These are phyloP conservation scores for Holtermannia corniformis DNA, from an alignment of 768 basidiomycete species.

Conservation along the genomic window DNA sequence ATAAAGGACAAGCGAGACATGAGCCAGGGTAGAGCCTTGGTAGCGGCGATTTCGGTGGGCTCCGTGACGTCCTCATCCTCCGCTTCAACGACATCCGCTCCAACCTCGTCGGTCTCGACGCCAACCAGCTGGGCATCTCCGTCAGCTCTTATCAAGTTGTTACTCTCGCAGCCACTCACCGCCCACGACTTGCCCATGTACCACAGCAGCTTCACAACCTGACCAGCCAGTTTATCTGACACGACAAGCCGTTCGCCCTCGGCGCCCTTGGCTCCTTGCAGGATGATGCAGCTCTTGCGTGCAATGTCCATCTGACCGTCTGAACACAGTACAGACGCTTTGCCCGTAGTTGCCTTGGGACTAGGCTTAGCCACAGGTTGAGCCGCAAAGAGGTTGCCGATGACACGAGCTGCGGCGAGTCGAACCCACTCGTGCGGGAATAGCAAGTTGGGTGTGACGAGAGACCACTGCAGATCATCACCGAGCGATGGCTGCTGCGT, in stretches of 20 bases:
- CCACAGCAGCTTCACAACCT: slow-evolving; percentile 86
- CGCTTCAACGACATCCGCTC: slow-evolving; percentile 14
- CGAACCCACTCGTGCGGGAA: slow-evolving; percentile 96
- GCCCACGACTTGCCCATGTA: slow-evolving; percentile 75
- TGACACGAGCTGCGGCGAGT: slow-evolving; percentile 61
- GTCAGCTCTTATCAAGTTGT: background rate
- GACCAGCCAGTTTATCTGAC: slow-evolving; percentile 41
- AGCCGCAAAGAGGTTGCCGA: slow-evolving; percentile 58
- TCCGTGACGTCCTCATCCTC: slow-evolving; percentile 20
- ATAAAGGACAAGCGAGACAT: slow-evolving; percentile 92
- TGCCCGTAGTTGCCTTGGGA: background rate
- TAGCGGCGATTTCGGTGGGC: slow-evolving; percentile 30
- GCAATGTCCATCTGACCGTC: slow-evolving; percentile 56
- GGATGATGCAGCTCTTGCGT: slow-evolving; percentile 60
- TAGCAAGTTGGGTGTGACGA: slow-evolving; percentile 57
- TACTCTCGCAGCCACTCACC: slow-evolving; percentile 23
- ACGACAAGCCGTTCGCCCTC: slow-evolving; percentile 52
- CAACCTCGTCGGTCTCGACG: slow-evolving; percentile 16
- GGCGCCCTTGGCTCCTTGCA: slow-evolving; percentile 72
- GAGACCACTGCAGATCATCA: slow-evolving; percentile 47
- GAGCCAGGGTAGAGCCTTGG: slow-evolving; percentile 67
- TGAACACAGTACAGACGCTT: slow-evolving; percentile 5
- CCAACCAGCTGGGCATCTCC: background rate
- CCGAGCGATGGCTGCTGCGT: slow-evolving; percentile 19
- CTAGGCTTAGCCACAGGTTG: slow-evolving; percentile 10